Evolutionary conservation across 352 stramenopile species (phyloP).

Genomic region (Phytophthora fragariae): DNA sequence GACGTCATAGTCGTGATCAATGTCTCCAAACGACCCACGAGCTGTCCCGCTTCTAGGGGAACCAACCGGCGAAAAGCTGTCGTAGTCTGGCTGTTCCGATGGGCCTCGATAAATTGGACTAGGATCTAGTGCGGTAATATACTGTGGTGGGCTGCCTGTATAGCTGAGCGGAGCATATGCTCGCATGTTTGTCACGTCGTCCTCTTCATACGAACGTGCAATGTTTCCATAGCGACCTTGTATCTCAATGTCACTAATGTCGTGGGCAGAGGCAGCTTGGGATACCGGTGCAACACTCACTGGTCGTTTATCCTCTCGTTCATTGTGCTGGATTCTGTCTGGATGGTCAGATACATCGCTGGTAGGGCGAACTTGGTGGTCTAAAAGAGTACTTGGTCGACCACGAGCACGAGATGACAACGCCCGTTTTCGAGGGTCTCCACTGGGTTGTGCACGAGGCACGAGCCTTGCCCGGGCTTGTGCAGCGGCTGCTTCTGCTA

Average conservation of each 20-base stretch:
- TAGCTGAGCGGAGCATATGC: conserved; percentile 40
- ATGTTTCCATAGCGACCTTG: conserved; percentile 41
- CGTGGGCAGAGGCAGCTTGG: conserved; percentile 36
- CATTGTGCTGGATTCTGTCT: conserved; percentile 26
- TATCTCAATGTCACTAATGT: conserved; percentile 56
- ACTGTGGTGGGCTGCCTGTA: conserved; percentile 40
- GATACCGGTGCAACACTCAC: conserved; percentile 35
- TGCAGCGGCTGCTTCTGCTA: neutral
- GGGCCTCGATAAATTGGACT: conserved; percentile 48
- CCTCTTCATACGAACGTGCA: conserved; percentile 37
- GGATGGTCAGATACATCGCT: conserved; percentile 10
- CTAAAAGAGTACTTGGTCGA: conserved; percentile 25
- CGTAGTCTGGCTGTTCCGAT: conserved; percentile 47
- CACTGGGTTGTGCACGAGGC: conserved; percentile 7
- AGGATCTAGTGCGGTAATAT: conserved; percentile 44
- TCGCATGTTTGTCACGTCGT: conserved; percentile 47
- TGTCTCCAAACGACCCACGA: conserved; percentile 39
- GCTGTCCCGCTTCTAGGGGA: conserved; percentile 40
- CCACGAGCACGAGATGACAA: conserved; percentile 31
- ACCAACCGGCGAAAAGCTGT: conserved; percentile 51
- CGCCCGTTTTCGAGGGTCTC: conserved; percentile 33
- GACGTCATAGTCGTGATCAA: conserved; percentile 49
- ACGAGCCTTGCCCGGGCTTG: neutral
- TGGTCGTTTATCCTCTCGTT: conserved; percentile 22
- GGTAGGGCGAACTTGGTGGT: conserved; percentile 25